A percentile compares a stretch with the other conserved stretches of the same genome.
Evolutionary conservation across 2,329 filamentous ascomycete species (phyloP).

Genomic region (Lachnellula willkommii): DNA sequence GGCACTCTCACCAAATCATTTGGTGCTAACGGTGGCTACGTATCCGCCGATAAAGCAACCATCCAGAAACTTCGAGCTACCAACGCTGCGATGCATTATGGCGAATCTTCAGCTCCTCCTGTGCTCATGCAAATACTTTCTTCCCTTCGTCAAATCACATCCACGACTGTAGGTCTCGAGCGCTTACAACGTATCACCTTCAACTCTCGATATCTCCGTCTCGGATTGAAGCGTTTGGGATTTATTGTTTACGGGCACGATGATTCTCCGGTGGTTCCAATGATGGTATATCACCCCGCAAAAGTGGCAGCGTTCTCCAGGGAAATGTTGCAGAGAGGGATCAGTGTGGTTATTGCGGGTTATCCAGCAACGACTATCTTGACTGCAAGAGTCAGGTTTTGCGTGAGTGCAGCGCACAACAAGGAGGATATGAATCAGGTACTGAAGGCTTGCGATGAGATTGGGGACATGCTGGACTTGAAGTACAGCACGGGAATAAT

Average conservation of each 20-base stretch:
- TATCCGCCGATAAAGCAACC: conserved; percentile 78
- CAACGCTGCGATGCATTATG: conserved; percentile 78
- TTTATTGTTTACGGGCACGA: conserved; percentile 95
- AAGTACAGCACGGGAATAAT: conserved; percentile 92
- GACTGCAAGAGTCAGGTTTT: conserved; percentile 87
- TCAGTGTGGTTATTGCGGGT: conserved; percentile 89
- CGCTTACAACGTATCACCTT: conserved; percentile 89
- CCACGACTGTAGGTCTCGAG: conserved; percentile 77
- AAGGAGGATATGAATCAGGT: conserved; percentile 92
- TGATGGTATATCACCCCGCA: conserved; percentile 91
- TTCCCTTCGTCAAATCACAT: conserved; percentile 72
- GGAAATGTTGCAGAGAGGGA: conserved; percentile 94
- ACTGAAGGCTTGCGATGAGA: conserved; percentile 79
- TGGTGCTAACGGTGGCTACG: conserved; percentile 90
- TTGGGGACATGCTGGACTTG: conserved; percentile 81
- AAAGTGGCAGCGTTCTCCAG: conserved; percentile 97
- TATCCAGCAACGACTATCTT: conserved; percentile 93
- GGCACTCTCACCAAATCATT: conserved; percentile 96
- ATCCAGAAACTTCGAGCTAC: conserved; percentile 81
- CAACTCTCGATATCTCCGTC: conserved; percentile 93
- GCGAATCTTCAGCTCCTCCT: conserved; percentile 76
- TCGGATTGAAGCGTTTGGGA: conserved; percentile 89
- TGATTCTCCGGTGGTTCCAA: conserved; percentile 89
- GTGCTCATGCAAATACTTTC: conserved; percentile 84
- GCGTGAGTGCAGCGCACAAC: conserved; percentile 87